Evolutionary conservation across 1,284 basidiomycete species (phyloP).

Genomic region (Irpex sp.): DNA sequence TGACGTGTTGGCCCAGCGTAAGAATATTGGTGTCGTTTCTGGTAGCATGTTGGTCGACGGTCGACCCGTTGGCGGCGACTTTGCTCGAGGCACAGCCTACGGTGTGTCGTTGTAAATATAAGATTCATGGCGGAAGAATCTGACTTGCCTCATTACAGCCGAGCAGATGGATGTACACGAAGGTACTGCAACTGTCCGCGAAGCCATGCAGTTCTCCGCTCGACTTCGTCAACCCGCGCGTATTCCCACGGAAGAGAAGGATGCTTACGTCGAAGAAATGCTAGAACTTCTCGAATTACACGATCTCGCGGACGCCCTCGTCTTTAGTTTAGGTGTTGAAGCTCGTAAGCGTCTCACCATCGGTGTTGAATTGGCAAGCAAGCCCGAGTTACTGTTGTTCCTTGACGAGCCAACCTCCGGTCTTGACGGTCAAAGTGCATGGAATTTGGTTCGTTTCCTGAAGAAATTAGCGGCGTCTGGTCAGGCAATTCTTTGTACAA

Average conservation of each 20-base stretch:
- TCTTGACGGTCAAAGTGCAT: conserved; percentile 77
- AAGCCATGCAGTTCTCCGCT: conserved; percentile 88
- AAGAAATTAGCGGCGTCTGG: conserved; percentile 83
- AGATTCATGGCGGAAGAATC: conserved; percentile 7
- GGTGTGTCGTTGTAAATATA: conserved; percentile 33
- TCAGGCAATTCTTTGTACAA: conserved; percentile 76
- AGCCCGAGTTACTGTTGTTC: conserved; percentile 81
- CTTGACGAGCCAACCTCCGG: conserved; percentile 49
- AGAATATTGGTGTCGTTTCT: conserved; percentile 80
- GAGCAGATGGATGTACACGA: conserved; percentile 91
- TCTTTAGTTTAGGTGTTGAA: conserved; percentile 67
- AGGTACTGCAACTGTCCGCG: conserved; percentile 82
- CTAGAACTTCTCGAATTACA: conserved; percentile 72
- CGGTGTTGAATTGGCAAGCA: conserved; percentile 85
- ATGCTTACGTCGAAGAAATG: conserved; percentile 77
- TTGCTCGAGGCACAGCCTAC: conserved; percentile 78
- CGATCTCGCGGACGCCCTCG: conserved; percentile 59
- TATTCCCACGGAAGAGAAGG: conserved; percentile 75
- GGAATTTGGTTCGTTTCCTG: conserved; percentile 82
- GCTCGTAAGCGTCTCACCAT: conserved; percentile 86
- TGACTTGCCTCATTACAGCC: conserved; percentile 45
- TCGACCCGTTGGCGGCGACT: conserved; percentile 68
- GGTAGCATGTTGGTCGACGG: conserved; percentile 86
- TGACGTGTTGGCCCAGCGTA: conserved; percentile 86
- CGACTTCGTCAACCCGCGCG: conserved; percentile 82